Conservation (phyloP, 2,329 filamentous ascomycete genomes). For the Piedraia hortae region DNA sequence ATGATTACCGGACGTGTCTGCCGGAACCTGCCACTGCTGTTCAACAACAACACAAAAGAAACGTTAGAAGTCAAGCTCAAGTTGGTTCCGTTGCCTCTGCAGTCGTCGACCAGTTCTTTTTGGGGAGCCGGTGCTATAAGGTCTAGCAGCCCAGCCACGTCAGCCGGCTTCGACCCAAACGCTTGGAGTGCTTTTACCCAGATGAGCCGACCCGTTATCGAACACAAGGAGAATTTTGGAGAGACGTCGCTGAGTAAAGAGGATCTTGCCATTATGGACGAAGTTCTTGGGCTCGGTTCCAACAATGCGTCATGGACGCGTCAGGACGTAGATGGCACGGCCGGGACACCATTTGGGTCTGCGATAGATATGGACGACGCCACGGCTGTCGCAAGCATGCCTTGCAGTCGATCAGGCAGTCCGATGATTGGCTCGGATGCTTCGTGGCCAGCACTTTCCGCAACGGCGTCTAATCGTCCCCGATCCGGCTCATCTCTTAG, state of each 20-base stretch:
- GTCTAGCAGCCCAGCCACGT: slow-evolving; percentile 28
- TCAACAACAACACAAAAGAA: slow-evolving; percentile 58
- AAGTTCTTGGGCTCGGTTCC: slow-evolving; percentile 9
- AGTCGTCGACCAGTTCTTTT: slow-evolving; percentile 30
- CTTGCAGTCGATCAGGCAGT: slow-evolving; percentile 18
- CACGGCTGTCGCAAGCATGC: slow-evolving; percentile 13
- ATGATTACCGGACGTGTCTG: slow-evolving; percentile 76
- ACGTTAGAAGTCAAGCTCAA: slow-evolving; percentile 83
- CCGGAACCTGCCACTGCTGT: slow-evolving; percentile 59
- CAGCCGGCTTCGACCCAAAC: slow-evolving; percentile 35
- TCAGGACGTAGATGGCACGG: slow-evolving; percentile 5
- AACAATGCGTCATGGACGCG: slow-evolving; percentile 4
- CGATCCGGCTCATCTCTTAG: slow-evolving; percentile 12
- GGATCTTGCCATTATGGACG: slow-evolving; percentile 7
- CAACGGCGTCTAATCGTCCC: slow-evolving; percentile 11
- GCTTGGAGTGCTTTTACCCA: slow-evolving; percentile 60
- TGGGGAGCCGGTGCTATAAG: slow-evolving; percentile 33
- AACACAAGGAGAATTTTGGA: slow-evolving; percentile 6
- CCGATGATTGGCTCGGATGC: slow-evolving; percentile 18
- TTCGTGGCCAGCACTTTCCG: slow-evolving; percentile 9
- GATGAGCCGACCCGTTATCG: slow-evolving; percentile 27
- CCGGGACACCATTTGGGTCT: slow-evolving; percentile 10
- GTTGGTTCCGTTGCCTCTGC: slow-evolving; percentile 47
- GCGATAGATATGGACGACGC: slow-evolving; percentile 9
- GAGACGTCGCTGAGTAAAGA: slow-evolving; percentile 4